These are phyloP conservation scores for Rhizopogon salebrosus DNA, from an alignment of 768 basidiomycete genomes.

Conservation along the genomic window DNA sequence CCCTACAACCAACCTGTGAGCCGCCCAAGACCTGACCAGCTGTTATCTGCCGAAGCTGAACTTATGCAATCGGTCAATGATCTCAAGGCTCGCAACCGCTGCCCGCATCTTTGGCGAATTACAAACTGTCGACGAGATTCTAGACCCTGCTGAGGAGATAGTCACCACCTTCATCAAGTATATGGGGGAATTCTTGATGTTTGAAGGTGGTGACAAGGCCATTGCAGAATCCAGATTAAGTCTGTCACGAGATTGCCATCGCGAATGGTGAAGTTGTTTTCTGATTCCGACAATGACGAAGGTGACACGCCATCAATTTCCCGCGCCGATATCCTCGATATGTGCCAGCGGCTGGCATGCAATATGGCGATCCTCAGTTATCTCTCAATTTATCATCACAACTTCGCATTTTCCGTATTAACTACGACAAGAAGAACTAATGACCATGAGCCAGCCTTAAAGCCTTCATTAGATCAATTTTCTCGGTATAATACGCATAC, in stretches of 20 bases:
- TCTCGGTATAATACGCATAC: not conserved
- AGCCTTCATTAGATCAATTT: too few relatives aligned
- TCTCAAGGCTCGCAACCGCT: conserved; percentile 8
- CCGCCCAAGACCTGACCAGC: not conserved
- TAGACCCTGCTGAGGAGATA: conserved; percentile 16
- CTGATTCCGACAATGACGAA: not conserved
- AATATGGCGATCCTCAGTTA: too few relatives aligned
- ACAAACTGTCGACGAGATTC: conserved; percentile 7
- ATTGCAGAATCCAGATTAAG: conserved; percentile 2
- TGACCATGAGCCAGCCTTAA: too few relatives aligned
- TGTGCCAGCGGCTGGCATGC: too few relatives aligned
- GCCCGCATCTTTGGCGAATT: conserved; percentile 9
- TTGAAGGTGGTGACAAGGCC: not conserved
- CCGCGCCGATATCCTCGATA: not conserved
- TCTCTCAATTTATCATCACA: conserved; percentile 2
- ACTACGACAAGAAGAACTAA: too few relatives aligned
- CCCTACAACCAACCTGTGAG: not conserved
- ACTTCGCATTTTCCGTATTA: not conserved
- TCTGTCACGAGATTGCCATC: not conserved
- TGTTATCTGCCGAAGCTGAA: conserved; percentile 1
- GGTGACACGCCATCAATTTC: not conserved
- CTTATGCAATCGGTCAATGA: conserved; percentile 10
- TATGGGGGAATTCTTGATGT: not conserved
- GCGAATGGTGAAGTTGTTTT: conserved; percentile 1
- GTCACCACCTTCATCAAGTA: too few relatives aligned